Evolutionary conservation across 345 rosid genomes (phyloP).

Genomic region (Moricandia moricandioides): DNA sequence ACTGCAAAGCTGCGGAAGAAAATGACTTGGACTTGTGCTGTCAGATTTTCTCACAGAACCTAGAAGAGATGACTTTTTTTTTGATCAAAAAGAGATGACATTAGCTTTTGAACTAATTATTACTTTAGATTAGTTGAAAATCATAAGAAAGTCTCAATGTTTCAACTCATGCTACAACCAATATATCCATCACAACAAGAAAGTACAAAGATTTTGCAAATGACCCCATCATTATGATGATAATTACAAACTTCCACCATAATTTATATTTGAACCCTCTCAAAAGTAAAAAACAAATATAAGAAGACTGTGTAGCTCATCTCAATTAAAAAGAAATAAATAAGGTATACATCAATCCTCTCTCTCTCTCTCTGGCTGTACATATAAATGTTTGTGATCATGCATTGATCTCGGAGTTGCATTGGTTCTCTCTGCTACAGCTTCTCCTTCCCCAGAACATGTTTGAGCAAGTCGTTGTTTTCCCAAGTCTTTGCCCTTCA

Average conservation of each 20-base stretch:
- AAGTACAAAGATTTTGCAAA: constrained; percentile 16
- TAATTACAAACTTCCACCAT: constrained; percentile 37
- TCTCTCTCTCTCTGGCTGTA: constrained; percentile 21
- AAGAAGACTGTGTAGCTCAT: constrained; percentile 14
- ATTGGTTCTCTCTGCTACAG: constrained; percentile 96
- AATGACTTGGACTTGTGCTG: constrained; percentile 5
- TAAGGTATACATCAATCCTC: constrained; percentile 2
- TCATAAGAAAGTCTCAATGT: neutral
- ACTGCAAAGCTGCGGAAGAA: constrained; percentile 4
- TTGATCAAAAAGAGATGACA: neutral
- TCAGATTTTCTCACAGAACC: constrained; percentile 1
- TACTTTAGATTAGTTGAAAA: neutral
- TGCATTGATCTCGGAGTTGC: constrained; percentile 95
- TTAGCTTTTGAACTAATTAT: neutral
- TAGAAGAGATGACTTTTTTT: neutral
- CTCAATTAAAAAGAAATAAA: neutral
- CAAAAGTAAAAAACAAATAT: constrained; percentile 24
- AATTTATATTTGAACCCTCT: constrained; percentile 14
- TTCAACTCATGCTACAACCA: constrained; percentile 5
- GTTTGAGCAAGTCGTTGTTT: constrained; percentile 79
- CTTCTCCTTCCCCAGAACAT: constrained; percentile 99
- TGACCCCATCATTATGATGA: constrained; percentile 15
- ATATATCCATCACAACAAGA: neutral
- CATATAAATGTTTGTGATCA: constrained; percentile 40
- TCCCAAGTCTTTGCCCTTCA: constrained; percentile 75